Evolutionary conservation across 306 rosid genomes (phyloP), one percentile per base, ranked within the genome.

Genomic region (Myrica gale): DNA sequence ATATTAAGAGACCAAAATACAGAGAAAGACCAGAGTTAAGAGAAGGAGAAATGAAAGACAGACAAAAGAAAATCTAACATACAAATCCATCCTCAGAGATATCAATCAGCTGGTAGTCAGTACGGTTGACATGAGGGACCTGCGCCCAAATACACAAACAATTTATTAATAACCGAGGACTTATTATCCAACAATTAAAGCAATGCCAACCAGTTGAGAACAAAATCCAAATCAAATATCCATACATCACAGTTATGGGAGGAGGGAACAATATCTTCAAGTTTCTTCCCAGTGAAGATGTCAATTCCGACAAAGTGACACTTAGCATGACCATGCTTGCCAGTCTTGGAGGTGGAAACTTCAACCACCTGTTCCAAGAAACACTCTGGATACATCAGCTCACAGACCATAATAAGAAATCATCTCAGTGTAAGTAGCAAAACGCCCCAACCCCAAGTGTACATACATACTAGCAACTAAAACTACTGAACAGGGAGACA

Each of bases 271-370:
- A 90, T 90, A 83, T 90, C 96, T 39, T 90, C 96, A 41, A 86
- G 88, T 60, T 90, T 90, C 79, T 90, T 90, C 48, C 63, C 90
- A 46, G 83, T 88, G 80, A 90, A 90, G 16, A 90, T 86, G 73
- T 90, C 96, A 83, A 90, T 88, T 15, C 80, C 96, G 71, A 90
- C 96, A 78, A 90, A 90, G 81, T 90, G 96, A n/a, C 96, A 90
- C 82, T 85, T 85, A 0, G 88, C 88, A 47, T 85, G 88, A 48
- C 88, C 88, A 13, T 85, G 88, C 85, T 85, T 85, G 20, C 88
- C 88, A 26, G 88, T 85, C 81, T 85, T 85, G 65, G 88, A 85
- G 65, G 88, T 85, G 32, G 75, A 78, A 73, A 82, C 71, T 82
- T 26, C 88, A 65, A 80, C 74, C 23, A 81, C 75, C 73, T 68